phyloP scores from a whole-genome alignment of 805 yeast genomes.

The Nakazawaea ernobii region DNA sequence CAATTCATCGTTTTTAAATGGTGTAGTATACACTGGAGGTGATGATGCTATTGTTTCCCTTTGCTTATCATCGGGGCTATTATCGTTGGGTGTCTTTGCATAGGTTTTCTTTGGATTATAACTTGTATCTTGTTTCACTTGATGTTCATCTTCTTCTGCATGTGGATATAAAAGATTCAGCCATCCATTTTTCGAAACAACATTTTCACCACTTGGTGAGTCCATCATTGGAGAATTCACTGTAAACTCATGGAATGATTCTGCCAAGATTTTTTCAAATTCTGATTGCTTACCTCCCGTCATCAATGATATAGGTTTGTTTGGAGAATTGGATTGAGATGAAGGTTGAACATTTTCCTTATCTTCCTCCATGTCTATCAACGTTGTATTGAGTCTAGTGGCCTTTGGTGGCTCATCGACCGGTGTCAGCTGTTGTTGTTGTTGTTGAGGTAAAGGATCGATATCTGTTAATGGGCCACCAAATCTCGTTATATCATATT shows the following conservation, averaged over 20 bases:
- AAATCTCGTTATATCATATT: constrained; percentile 14
- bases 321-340: not conserved
- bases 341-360: constrained; percentile 9
- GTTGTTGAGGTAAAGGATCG: constrained; percentile 31
- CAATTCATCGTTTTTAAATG: not conserved
- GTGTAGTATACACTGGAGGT: constrained; percentile 6
- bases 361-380: constrained; percentile 30
- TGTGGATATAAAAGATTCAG: constrained; percentile 5
- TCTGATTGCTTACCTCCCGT: not conserved
- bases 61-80: not conserved
- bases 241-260: constrained; percentile 20
- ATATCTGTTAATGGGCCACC: constrained; percentile 45
- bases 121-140: not conserved
- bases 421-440: constrained; percentile 7
- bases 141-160: constrained; percentile 10
- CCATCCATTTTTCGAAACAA: not conserved
- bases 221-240: not conserved
- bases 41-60: constrained; percentile 3
- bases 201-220: not conserved
- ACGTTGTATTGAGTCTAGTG: constrained; percentile 36
- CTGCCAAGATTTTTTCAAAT: constrained; percentile 15
- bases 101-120: not conserved
- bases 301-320: constrained; percentile 6
- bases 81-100: constrained; percentile 5
- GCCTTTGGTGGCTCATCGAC: constrained; percentile 40